phyloP scores from a whole-genome alignment of 257 asterid genomes.

The Rehmannia glutinosa region DNA sequence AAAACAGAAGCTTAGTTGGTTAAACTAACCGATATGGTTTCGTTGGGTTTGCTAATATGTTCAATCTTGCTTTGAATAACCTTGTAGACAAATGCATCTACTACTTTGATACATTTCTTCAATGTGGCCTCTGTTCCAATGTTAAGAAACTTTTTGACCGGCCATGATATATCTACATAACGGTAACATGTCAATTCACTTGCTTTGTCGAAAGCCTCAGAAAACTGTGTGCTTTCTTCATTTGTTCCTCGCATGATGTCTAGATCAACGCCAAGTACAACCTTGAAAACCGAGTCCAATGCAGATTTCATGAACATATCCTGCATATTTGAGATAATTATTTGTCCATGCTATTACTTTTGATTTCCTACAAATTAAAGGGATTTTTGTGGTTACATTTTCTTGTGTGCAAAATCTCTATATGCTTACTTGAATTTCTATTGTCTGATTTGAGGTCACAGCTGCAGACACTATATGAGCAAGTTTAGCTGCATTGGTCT shows the following conservation, averaged over 20 bases:
- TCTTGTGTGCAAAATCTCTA: no score
- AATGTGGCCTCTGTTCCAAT: conserved; percentile 58
- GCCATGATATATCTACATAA: conserved; percentile 55
- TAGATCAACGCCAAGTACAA: conserved; percentile 61
- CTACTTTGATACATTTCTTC: conserved; percentile 43
- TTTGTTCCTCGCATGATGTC: conserved; percentile 46
- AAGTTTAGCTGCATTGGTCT: conserved; percentile 45
- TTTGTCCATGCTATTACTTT: no score
- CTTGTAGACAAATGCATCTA: conserved; percentile 47
- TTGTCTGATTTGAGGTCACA: conserved; percentile 25
- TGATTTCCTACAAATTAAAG: background rate
- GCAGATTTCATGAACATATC: conserved; percentile 65
- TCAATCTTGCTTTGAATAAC: conserved; percentile 48
- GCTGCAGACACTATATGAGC: conserved; percentile 36
- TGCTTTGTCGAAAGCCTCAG: conserved; percentile 59
- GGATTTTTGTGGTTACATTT: no score
- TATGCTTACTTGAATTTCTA: conserved; percentile 52
- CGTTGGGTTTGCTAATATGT: conserved; percentile 24
- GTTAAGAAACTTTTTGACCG: conserved; percentile 47
- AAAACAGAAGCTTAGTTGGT: no score
- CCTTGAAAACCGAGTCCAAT: conserved; percentile 62
- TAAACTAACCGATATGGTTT: conserved; percentile 28
- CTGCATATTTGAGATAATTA: no score
- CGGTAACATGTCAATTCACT: conserved; percentile 45
- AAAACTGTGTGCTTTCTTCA: conserved; percentile 43